Evolutionary conservation across 441 rosid species (phyloP).

Genomic region (Hypseocharis bilobata): DNA sequence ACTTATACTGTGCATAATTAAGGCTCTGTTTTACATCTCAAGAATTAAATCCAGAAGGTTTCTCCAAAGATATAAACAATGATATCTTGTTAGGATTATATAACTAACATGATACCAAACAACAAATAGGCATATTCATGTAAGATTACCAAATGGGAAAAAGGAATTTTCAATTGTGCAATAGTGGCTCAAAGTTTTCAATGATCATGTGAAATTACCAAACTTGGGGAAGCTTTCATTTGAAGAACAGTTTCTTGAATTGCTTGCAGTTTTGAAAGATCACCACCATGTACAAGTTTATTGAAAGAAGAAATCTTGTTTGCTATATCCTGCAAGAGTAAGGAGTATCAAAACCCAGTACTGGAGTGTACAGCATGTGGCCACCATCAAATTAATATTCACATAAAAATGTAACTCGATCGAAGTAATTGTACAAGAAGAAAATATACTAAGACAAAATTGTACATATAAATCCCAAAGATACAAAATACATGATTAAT

Average conservation of each 20-base stretch:
- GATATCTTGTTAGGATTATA: too few species aligned
- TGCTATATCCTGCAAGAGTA: conserved; percentile 38
- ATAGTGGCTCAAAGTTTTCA: background rate
- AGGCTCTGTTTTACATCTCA: too few species aligned
- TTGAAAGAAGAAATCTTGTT: conserved; percentile 30
- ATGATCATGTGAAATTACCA: conserved; percentile 31
- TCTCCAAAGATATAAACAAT: too few species aligned
- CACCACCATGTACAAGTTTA: conserved; percentile 40
- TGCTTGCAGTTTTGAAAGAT: conserved; percentile 41
- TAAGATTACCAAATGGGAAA: background rate
- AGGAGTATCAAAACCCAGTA: background rate
- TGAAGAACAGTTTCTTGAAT: conserved; percentile 50
- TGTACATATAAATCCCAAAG: background rate
- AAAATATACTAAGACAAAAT: background rate
- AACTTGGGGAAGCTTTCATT: conserved; percentile 35
- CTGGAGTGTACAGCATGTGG: too few species aligned
- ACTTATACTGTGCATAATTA: too few species aligned
- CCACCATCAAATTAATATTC: background rate
- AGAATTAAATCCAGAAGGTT: too few species aligned
- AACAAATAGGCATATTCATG: background rate
- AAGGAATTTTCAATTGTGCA: background rate
- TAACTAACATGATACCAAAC: background rate
- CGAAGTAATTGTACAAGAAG: background rate
- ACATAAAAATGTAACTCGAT: background rate
- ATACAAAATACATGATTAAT: background rate